Evolutionary conservation across 371 early-diverging fungal genomes (phyloP), one percentile per base, ranked within the genome.

Genomic region (Mucor racemosus): DNA sequence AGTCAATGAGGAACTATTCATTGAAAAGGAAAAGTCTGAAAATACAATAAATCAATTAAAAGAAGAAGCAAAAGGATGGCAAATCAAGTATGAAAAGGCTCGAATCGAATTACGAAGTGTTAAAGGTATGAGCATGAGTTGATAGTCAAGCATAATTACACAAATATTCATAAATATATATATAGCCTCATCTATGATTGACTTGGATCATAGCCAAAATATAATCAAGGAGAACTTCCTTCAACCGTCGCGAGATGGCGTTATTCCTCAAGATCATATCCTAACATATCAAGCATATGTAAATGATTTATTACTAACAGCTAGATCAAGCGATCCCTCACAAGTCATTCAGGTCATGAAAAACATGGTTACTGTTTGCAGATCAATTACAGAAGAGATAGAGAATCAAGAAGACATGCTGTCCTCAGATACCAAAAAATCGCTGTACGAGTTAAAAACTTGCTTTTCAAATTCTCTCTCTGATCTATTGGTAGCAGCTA

Each of bases 271-370:
- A 58, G 83, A 81, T n/a, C 77, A 85, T 31, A 76, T 96, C 26
- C 77, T 82, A 19, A 78, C 88, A 9, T 97, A 92, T 82, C 92
- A 95, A 59, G 84, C 85, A 10, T 90, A 94, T 1, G 85, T 96
- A 41, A 91, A 93, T 69, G 88, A 87, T 21, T 76, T 96, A 15
- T 72, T 94, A 48, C 72, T 76, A 5, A 81, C 86, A 14, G 87
- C 86, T 61, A 81, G 87, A 71, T 85, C 88, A 13, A 88, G 85
- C 55, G 79, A 84, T 39, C 90, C 93, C 3, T 80, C 90, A 1
- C 86, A 86, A 46, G 90, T 96, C 0, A 84, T 95, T 31, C 76
- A 88, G 17, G 89, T 92, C 8, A 94, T 95, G 94, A 91, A 92
- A 68, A 77, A 88, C 0, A 90, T 96, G 33, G 93, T 94, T 39